Evolutionary conservation across 1,139 yeast species (phyloP), one percentile per base, ranked within the genome.

Genomic region (Hyphopichia wangnamkhiaoensis): DNA sequence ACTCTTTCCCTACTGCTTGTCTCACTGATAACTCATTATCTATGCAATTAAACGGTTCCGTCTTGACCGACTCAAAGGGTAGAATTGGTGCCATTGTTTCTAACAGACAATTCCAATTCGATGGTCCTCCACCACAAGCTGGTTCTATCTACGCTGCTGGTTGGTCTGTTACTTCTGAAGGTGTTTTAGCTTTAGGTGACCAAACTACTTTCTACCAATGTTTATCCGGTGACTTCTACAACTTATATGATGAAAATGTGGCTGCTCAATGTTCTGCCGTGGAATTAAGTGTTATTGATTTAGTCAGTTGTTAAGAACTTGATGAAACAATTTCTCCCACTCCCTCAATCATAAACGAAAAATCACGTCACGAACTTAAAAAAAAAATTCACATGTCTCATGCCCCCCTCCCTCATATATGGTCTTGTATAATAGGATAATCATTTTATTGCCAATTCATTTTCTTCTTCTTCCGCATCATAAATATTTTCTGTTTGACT

Each of bases 71-170:
- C 58, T 59, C 76, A 39, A 51, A 67, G 43, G 88, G 88, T 44
- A 82, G 93, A 79, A 69, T 84, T 50, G 93, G 93, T 59, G 80
- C 90, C 43, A 84, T 84, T 65, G 93, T 84, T 55, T 85, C 91
- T 47, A 84, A 84, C 82, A 79, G 84, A 72, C 93, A 84, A 74
- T 84, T 84, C 84, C 93, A 84, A 73, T 84, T 84, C 57, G 93
- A 84, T 61, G 93, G 93, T 64, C 94, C 93, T 53, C 90, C 91
- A 68, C 93, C 93, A 57, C 94, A 85, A 76, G 91, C 93, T 44
- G 94, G 94, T 66, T 76, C 90, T 53, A 81, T 85, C 66, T 84
- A 82, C 68, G 94, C 94, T 59, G 87, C 81, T 45, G 94, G 94
- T 51, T 86, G 94, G 94, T 74, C 86, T 37, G 66, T 84, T 54